Evolutionary conservation across 805 yeast genomes (phyloP).

Genomic region (Alloascoidea africana): DNA sequence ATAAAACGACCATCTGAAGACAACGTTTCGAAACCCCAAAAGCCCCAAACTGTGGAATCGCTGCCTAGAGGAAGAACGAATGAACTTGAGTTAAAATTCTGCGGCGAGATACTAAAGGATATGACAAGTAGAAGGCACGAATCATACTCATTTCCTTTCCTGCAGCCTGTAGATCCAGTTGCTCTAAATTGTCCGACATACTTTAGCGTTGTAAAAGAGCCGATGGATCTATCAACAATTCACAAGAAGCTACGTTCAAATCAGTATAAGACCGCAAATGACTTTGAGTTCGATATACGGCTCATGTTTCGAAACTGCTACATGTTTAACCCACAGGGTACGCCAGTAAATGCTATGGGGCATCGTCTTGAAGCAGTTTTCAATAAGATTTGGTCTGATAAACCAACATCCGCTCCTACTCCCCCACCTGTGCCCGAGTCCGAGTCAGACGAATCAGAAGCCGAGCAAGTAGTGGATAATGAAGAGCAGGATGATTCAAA

Average conservation of each 20-base stretch:
- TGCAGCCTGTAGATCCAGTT: conserved; percentile 90
- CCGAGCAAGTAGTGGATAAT: conserved; percentile 21
- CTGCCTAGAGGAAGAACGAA: conserved; percentile 78
- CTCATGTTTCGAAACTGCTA: conserved; percentile 83
- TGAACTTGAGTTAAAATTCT: conserved; percentile 79
- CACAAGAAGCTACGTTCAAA: conserved; percentile 70
- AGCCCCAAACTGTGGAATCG: conserved; percentile 9
- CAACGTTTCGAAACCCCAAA: conserved; percentile 12
- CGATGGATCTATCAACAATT: conserved; percentile 90
- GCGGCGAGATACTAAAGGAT: conserved; percentile 71
- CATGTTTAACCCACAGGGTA: conserved; percentile 89
- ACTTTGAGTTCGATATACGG: conserved; percentile 70
- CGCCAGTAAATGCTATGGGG: conserved; percentile 93
- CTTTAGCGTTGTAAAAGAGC: conserved; percentile 70
- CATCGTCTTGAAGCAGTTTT: conserved; percentile 78
- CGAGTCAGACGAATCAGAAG: conserved; percentile 18
- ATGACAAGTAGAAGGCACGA: conserved; percentile 72
- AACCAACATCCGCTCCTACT: conserved; percentile 55
- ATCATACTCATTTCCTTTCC: conserved; percentile 74
- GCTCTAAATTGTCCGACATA: conserved; percentile 88
- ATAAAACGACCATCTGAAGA: too few species aligned
- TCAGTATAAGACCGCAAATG: conserved; percentile 78
- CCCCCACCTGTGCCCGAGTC: conserved; percentile 27
- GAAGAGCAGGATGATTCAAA: conserved; percentile 35
- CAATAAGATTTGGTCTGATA: conserved; percentile 76